Base-by-base conservation (phyloP, 768 basidiomycete species). In the Clitopilus hobsonii region DNA sequence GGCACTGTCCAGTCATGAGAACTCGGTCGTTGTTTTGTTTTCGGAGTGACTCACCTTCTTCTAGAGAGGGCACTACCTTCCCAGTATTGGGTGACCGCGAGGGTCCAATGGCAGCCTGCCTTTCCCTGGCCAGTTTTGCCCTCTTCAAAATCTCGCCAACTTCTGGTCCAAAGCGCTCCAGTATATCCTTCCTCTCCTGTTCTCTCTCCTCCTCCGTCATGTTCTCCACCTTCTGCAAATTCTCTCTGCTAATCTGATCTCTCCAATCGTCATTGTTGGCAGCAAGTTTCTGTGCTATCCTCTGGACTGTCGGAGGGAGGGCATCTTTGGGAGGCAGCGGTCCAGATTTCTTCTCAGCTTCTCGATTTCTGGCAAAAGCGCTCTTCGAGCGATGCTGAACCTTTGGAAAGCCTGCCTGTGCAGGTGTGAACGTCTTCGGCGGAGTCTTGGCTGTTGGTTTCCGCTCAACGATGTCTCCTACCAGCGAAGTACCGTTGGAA, bases 151-250 rank as follows among this genome's bases (percentile, higher is more conserved):
- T 67, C 45, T 85, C 84, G 2, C 76, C 74, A 8, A 92, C 75
- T 16, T 80, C 83, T 1, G 77, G 71, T 0, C 92, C 93, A 63
- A 95, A 85, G 45, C 81, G 78, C 56, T 89, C 84, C 24, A 89
- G 54, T 38, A 95, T 81, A 57, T 91, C 82, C 51, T 70, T 70
- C 41, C 75, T 74, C 66, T 89, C 91, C 51, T 79, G 67, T 57
- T 86, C 83, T 8, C 84, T 75, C 65, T 94, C 88, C 14, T 83
- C 82, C 10, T 81, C 79, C 2, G 79, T 77, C 94, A 95, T 95
- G 1, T 63, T 67, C 16, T 80, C 81, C 1, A 95, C 79, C 25
- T 71, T 69, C 10, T 71, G 67, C 55, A 79, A 75, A 59, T 95
- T 94, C 63, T 92, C 88, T 53, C 75, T 74, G 60, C 81, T 83